These are phyloP conservation scores for Quercus rubra DNA, from an alignment of 306 rosid species.

Conservation along the genomic window DNA sequence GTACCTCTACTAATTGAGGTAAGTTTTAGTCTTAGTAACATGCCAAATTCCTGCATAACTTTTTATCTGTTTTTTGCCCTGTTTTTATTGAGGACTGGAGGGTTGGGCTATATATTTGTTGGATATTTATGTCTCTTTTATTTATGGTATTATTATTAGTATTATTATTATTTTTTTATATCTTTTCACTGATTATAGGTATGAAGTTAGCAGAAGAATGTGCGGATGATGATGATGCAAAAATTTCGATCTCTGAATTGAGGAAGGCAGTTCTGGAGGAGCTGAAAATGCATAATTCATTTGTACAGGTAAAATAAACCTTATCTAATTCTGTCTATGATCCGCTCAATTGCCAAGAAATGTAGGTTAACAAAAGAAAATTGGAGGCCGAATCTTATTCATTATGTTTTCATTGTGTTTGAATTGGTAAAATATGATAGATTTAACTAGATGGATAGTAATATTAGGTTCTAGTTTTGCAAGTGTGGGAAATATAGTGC, in stretches of 20 bases:
- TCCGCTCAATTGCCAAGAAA: neutral
- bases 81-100: conserved; percentile 3
- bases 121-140: neutral
- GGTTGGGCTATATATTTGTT: neutral
- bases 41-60: neutral
- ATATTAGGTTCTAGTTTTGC: neutral
- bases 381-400: neutral
- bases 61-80: neutral
- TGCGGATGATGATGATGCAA: conserved; percentile 96
- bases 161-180: too few relatives aligned
- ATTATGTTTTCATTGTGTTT: neutral
- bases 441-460: neutral
- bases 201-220: conserved; percentile 75
- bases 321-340: neutral
- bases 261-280: conserved; percentile 41
- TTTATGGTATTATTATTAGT: neutral
- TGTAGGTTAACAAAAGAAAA: neutral
- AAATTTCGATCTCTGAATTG: conserved; percentile 41
- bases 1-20: conserved; percentile 37
- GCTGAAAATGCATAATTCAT: conserved; percentile 67
- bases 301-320: conserved; percentile 55
- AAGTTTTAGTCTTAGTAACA: conserved; percentile 25
- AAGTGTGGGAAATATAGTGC: neutral
- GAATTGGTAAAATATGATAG: neutral
- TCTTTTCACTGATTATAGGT: conserved; percentile 33